Evolutionary conservation across 164 flowering plant genomes (phyloP), one percentile per base, ranked within the genome.

Genomic region (Houttuynia cordata): DNA sequence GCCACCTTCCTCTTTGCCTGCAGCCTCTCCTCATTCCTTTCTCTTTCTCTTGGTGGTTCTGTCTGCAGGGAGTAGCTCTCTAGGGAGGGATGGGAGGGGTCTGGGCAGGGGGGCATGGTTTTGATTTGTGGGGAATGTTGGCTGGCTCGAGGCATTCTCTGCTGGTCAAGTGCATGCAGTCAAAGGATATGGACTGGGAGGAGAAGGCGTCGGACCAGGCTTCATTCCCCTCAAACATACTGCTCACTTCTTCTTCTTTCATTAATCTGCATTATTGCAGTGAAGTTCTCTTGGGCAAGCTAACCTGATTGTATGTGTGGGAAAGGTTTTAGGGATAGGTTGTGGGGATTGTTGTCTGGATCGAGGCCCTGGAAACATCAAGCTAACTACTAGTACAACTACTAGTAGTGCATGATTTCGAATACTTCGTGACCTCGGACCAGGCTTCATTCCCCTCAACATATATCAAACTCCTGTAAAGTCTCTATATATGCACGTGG

Each of bases 131-230:
- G 66, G 66, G 66, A 57, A 63, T 63, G 66, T 63, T 63, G 66
- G 66, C 66, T 63, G 66, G 66, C 41, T 63, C 66, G 66, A 47
- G 60, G 66, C 60, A 23, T n/a, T 45, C 49, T 53, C 53, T 55
- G 20, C 21, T 22, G 59, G 37, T 30, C 34, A 30, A 30, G 37
- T 45, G 17, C 17, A 45, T 12, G 49, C 49, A 45, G 49, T 10
- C 17, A 10, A n/a, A 12, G 49, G 17, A 45, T 10, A 45, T 23
- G 17, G 30, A n/a, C 34, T n/a, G n/a, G n/a, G 21, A 18, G 37
- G 39, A 22, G 57, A 68, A 65, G 73, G 81, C 82, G 51, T 80
- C 88, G 88, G 88, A 83, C 88, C 88, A 83, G 85, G 85, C 88
- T 83, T 83, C 88, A 83, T 81, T 80, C 88, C 88, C 75, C 80